Percentiles rank a stretch among this genome's conserved stretches.
These are phyloP conservation scores for Colletotrichum horii DNA, from an alignment of 2,329 filamentous ascomycete species.

Conservation along the genomic window DNA sequence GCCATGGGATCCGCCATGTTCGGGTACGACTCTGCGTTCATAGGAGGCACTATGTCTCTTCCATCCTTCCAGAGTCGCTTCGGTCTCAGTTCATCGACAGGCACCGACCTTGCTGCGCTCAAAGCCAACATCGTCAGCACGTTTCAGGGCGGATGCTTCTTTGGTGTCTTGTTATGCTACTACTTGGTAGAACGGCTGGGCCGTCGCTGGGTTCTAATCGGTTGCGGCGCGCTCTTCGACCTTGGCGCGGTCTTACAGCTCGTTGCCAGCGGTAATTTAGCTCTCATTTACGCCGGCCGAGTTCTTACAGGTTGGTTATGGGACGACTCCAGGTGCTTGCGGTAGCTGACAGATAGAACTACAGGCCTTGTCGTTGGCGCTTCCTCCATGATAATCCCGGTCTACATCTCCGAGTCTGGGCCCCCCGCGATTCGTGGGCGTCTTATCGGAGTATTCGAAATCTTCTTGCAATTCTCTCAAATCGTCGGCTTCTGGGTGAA, in stretches of 20 bases:
- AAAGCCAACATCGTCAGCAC: constrained; percentile 42
- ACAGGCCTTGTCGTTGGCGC: constrained; percentile 57
- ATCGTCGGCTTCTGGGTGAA: constrained; percentile 50
- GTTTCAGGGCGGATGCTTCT: constrained; percentile 61
- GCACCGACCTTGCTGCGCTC: constrained; percentile 13
- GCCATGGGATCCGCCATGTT: constrained; percentile 32
- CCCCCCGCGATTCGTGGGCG: constrained; percentile 56
- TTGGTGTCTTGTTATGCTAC: constrained; percentile 58
- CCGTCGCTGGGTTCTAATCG: constrained; percentile 55
- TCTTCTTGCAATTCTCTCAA: constrained; percentile 55
- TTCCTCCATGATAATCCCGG: constrained; percentile 56
- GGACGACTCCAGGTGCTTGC: constrained; percentile 24
- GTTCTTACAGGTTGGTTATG: constrained; percentile 53
- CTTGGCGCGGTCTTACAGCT: constrained; percentile 51
- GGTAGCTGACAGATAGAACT: constrained; percentile 37
- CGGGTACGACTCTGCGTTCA: constrained; percentile 28
- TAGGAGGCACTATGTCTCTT: constrained; percentile 28
- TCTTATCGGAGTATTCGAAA: constrained; percentile 54
- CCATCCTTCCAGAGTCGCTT: constrained; percentile 25
- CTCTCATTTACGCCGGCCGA: constrained; percentile 61
- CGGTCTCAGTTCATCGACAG: constrained; percentile 1
- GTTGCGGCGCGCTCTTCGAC: constrained; percentile 52
- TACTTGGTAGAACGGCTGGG: constrained; percentile 61
- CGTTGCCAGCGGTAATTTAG: constrained; percentile 52
- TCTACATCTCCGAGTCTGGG: constrained; percentile 63